Conservation (phyloP, 805 yeast genomes). For the Starmerella sp. region DNA sequence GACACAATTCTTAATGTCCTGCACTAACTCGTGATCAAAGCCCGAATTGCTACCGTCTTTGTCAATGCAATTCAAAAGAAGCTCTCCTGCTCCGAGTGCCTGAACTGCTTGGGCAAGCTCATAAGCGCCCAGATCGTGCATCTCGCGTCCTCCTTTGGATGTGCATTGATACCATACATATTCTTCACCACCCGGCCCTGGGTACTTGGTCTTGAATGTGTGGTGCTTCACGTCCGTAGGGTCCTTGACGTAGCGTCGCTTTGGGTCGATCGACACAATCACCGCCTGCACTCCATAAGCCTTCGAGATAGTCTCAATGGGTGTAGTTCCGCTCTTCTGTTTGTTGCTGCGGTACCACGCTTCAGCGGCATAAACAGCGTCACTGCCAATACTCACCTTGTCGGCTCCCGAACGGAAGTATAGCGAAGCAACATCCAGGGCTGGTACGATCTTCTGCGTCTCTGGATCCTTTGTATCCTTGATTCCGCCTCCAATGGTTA, state of each 20-base stretch:
- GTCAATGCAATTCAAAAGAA: conserved; percentile 85
- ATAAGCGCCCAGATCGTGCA: conserved; percentile 78
- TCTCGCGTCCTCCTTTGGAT: conserved; percentile 90
- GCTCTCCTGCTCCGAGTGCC: conserved; percentile 91
- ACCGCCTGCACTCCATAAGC: conserved; percentile 97
- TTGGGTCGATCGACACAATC: conserved; percentile 97
- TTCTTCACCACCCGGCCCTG: conserved; percentile 82
- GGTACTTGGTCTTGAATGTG: conserved; percentile 47
- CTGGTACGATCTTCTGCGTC: conserved; percentile 60
- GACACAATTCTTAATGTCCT: conserved; percentile 65
- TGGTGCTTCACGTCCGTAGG: conserved; percentile 54
- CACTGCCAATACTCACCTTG: conserved; percentile 95
- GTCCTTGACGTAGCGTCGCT: conserved; percentile 58
- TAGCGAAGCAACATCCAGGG: conserved; percentile 78
- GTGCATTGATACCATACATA: conserved; percentile 94
- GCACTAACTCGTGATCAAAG: conserved; percentile 73
- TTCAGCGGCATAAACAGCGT: conserved; percentile 89
- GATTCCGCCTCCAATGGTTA: conserved; percentile 98
- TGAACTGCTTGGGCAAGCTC: conserved; percentile 86
- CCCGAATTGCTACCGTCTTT: conserved; percentile 96
- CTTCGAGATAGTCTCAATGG: conserved; percentile 84
- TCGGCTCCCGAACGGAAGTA: conserved; percentile 97
- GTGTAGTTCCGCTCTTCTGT: conserved; percentile 59
- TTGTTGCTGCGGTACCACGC: conserved; percentile 51
- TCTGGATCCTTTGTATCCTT: conserved; percentile 80